Evolutionary conservation across 73 alveolate species (phyloP).

Genomic region (Tetrahymena elliotti): DNA sequence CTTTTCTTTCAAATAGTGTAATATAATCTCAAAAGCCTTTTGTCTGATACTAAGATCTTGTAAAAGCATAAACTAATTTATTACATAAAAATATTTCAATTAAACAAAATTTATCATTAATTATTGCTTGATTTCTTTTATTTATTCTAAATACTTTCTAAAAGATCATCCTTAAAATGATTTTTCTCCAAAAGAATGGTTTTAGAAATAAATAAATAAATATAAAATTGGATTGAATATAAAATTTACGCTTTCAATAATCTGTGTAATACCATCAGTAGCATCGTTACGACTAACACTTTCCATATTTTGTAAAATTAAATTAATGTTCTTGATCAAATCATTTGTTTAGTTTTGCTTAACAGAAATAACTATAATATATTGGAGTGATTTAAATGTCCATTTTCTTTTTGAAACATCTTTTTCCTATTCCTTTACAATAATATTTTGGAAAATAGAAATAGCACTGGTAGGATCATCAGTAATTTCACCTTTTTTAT

Average conservation of each 20-base stretch:
- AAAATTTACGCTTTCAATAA: constrained; percentile 41
- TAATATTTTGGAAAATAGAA: constrained; percentile 1
- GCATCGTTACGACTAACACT: constrained; percentile 74
- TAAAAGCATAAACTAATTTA: background rate
- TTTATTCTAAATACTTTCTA: background rate
- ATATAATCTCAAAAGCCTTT: constrained; percentile 47
- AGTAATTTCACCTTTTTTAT: background rate
- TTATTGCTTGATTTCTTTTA: background rate
- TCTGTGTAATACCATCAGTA: constrained; percentile 55
- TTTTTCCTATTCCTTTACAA: constrained; percentile 2
- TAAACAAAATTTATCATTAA: no score
- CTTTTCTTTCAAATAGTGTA: constrained; percentile 45
- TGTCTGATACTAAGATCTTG: constrained; percentile 12
- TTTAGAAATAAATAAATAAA: background rate
- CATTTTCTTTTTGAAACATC: constrained; percentile 28
- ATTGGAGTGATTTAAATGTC: constrained; percentile 58
- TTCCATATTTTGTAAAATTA: constrained; percentile 40
- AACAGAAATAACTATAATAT: constrained; percentile 52
- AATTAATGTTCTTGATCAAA: constrained; percentile 21
- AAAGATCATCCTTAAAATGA: background rate
- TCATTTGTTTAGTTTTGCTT: constrained; percentile 30
- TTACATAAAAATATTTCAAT: no score
- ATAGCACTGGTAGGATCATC: constrained; percentile 16
- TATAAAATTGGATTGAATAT: background rate
- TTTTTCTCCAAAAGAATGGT: background rate